These are phyloP conservation scores for Neurospora sp. DNA, from an alignment of 495 filamentous ascomycete species.

Conservation along the genomic window DNA sequence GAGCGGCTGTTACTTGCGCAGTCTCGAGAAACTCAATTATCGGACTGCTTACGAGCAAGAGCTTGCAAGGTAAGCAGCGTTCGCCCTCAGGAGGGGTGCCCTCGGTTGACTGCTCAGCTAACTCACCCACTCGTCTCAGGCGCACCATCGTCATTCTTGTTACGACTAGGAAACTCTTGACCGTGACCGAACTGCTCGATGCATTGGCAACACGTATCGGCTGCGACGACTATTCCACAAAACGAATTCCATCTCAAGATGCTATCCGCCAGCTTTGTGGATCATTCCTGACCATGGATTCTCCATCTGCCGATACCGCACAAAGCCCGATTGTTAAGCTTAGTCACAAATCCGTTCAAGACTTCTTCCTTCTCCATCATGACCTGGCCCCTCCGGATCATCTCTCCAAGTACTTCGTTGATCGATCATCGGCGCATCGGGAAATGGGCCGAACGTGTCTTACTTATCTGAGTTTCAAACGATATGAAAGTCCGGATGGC, in stretches of 20 bases:
- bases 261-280: not conserved
- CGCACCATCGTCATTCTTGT: conserved; percentile 18
- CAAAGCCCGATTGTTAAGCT: not conserved
- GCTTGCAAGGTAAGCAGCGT: conserved; percentile 11
- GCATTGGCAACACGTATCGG: not conserved
- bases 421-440: not conserved
- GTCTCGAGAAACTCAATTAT: conserved; percentile 11
- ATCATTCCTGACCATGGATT: not conserved
- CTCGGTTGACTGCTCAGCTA: not conserved
- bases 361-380: not conserved
- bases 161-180: conserved; percentile 12
- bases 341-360: conserved; percentile 1
- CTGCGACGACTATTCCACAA: not conserved
- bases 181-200: conserved; percentile 9
- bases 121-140: conserved; percentile 1
- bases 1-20: conserved; percentile 18
- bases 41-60: conserved; percentile 9
- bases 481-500: not conserved
- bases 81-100: not conserved
- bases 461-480: not conserved
- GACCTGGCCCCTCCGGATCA: not conserved
- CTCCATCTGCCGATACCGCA: not conserved
- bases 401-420: not conserved
- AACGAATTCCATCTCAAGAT: not conserved
- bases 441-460: conserved; percentile 1